Base-by-base conservation (phyloP, 768 basidiomycete genomes). In the Cystofilobasidium ferigula region DNA sequence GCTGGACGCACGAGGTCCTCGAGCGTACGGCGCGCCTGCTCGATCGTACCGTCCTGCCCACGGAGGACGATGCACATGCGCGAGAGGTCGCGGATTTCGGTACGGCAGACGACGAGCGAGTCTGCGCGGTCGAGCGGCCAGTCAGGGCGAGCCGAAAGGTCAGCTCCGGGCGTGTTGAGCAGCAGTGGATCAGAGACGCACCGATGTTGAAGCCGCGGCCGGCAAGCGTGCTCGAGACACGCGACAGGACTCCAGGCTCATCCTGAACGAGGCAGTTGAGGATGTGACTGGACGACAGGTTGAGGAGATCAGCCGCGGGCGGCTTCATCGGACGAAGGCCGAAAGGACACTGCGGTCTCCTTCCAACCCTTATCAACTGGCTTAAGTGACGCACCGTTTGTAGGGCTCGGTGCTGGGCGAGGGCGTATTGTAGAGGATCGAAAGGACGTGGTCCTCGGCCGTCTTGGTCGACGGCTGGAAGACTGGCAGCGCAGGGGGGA, bases 251-350 rank as follows among this genome's bases (percentile, higher is more conserved):
- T 73, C 95, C 95, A 3, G 95, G 95, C 78, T 99, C 95, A 75
- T 99, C 97, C 77, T 99, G 95, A 4, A 98, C 95, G 68, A 99
- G 84, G 76, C 93, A 97, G 78, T 99, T 98, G 69, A 98, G 82
- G 65, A 93, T 83, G 74, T 98, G 94, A 76, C 92, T 97, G 72
- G 62, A 9, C 68, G 61, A 69, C 67, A 35, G 65, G 62, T 7
- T 3, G 38, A 26, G 8, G 6, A 16, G 26, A 30, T 28, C 48
- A 60, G 36, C 57, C 57, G 38, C n/a, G 26, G 22, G 24, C 28
- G 24, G 54, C 34, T n/a, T n/a, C n/a, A n/a, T n/a, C n/a, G n/a
- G n/a, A n/a, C n/a, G n/a, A n/a, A n/a, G n/a, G n/a, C n/a, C n/a
- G n/a, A n/a, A n/a, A n/a, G n/a, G n/a, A n/a, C n/a, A n/a, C n/a